Percentiles rank a stretch among this genome's conserved stretches.
Conservation (phyloP, 805 yeast species). For the Middelhovenomyces tepae region DNA sequence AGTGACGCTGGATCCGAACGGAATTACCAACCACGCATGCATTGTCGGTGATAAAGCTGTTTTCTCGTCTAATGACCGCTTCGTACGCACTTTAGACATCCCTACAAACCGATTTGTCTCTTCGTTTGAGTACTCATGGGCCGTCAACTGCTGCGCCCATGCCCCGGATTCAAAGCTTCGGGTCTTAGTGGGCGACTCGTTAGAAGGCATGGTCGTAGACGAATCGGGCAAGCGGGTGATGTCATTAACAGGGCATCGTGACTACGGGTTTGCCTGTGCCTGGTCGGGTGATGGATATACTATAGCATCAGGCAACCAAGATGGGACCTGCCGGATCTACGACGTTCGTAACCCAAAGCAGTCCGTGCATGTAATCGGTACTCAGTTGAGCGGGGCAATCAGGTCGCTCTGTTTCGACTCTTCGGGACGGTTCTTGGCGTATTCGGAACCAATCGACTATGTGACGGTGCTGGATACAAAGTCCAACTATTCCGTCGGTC, state of each 20-base stretch:
- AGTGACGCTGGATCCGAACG: conserved; percentile 37
- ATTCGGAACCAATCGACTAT: conserved; percentile 55
- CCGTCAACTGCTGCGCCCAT: conserved; percentile 41
- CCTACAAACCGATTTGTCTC: conserved; percentile 15
- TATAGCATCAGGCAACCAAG: conserved; percentile 53
- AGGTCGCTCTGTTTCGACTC: conserved; percentile 44
- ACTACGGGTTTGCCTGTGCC: conserved; percentile 52
- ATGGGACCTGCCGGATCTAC: conserved; percentile 46
- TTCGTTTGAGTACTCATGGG: conserved; percentile 32
- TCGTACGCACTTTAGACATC: conserved; percentile 36
- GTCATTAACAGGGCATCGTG: conserved; percentile 39
- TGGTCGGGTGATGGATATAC: conserved; percentile 38
- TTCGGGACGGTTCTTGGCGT: conserved; percentile 37
- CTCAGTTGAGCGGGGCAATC: conserved; percentile 39
- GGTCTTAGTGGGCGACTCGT: conserved; percentile 44
- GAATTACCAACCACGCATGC: conserved; percentile 43
- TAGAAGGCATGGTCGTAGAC: conserved; percentile 38
- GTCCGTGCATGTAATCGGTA: conserved; percentile 28
- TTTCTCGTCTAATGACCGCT: conserved; percentile 44
- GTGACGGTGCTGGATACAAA: conserved; percentile 39
- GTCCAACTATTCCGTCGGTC: conserved; percentile 24
- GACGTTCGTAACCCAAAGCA: conserved; percentile 34
- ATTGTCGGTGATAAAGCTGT: conserved; percentile 31
- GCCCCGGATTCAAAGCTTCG: conserved; percentile 35
- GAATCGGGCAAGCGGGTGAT: conserved; percentile 23